Base-by-base conservation (phyloP, 768 basidiomycete genomes). In the Tulasnella sp. region DNA sequence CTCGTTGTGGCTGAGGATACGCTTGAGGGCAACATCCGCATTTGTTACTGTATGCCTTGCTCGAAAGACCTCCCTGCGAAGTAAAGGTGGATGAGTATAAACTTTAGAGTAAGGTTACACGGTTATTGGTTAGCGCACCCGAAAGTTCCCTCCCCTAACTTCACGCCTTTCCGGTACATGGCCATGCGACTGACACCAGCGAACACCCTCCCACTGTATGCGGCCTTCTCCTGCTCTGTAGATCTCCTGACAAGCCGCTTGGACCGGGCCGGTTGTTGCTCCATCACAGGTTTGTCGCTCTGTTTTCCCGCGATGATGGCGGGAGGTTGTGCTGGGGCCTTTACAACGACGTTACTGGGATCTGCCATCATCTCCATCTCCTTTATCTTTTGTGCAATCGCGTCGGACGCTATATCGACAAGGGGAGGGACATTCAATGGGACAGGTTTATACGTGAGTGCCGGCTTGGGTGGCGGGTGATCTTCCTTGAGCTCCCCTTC, bases 61-160 rank as follows among this genome's bases (percentile, higher is more conserved):
- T 66, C 92, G 92, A 70, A 94, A 91, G 1, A 96, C 92, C 70
- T 94, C 92, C 43, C 91, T 92, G 68, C 42, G 51, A 24, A 56
- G 24, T 9, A 4, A n/a, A n/a, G n/a, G n/a, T n/a, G n/a, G n/a
- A n/a, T n/a, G n/a, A n/a, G n/a, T n/a, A n/a, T n/a, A n/a, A n/a
- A 41, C 24, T 23, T 58, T 42, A n/a, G 8, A 10, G 23, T 41
- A 21, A 7, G 29, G 15, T 41, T 7, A 17, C 8, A 17, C 56
- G 30, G 30, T 42, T 15, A 17, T 30, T 43, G 27, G 44, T n/a
- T 10, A 19, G 81, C 85, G 48, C 70, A 90, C 86, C 94, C 95
- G 71, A 98, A 98, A 26, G 95, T 98, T 3, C 95, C 95, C 70
- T 97, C 95, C 38, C 95, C 95, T 15, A 98, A 74, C 72, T 97